Evolutionary conservation across 2,329 filamentous ascomycete genomes (phyloP), one percentile per base, ranked within the genome.

Genomic region (Colletotrichum sp.): DNA sequence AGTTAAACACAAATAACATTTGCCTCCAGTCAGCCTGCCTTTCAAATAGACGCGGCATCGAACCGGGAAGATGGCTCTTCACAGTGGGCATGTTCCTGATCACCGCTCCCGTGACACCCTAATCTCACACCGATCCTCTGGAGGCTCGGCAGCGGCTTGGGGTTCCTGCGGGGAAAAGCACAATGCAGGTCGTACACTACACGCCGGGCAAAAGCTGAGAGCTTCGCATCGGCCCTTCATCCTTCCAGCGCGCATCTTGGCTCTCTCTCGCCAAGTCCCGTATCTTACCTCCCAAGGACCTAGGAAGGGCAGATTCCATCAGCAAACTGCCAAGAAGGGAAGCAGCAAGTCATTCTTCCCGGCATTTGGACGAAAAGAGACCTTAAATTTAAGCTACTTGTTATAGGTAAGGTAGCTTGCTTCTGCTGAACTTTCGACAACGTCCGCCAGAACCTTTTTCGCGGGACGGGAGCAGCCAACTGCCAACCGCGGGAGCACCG

Each of bases 111-210:
- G 55, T 73, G 57, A 63, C 65, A 57, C 65, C 63, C 28, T 30
- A 71, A 32, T 74, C 61, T 66, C 60, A 67, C 72, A 66, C 74
- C 65, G 65, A 65, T 65, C 30, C 34, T 66, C 14, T 48, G 5
- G 9, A 13, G 36, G 32, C 36, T 55, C 52, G 39, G 60, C 59
- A 32, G 63, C 28, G 48, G 72, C 39, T 74, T 32, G 57, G 57
- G 21, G n/a, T 30, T 67, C 24, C 48, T 10, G 48, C 6, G 59
- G 39, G 28, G 70, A 26, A 36, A 13, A 52, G 14, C 26, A 26
- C 10, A 52, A 52, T 7, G n/a, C 43, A 10, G 43, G 43, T 21
- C 10, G 43, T 21, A 21, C 43, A 21, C 43, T 21, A 21, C n/a
- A 52, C 43, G 43, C 43, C 43, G 43, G 43, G 43, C 43, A 52